These are phyloP conservation scores for Lichtheimia hyalospora DNA, from an alignment of 371 early-diverging fungal species.

Conservation along the genomic window DNA sequence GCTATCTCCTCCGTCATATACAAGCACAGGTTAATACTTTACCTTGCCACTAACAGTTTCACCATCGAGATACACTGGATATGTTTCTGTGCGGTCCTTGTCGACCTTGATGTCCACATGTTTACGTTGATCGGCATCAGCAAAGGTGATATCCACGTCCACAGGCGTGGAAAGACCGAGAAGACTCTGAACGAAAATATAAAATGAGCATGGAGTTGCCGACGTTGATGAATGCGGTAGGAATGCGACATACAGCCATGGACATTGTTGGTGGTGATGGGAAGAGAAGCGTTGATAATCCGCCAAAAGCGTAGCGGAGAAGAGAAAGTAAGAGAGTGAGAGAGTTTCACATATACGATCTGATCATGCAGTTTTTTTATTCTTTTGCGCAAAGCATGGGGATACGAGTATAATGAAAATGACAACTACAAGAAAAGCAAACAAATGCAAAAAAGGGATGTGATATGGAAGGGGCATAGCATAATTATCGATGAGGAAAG, in stretches of 20 bases:
- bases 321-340: too few species aligned
- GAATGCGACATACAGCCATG: slow-evolving; percentile 36
- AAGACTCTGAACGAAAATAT: slow-evolving; percentile 55
- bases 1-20: not conserved
- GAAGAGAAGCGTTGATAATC: not conserved
- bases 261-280: slow-evolving; percentile 25
- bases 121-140: slow-evolving; percentile 77
- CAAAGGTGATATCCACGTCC: slow-evolving; percentile 84
- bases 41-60: slow-evolving; percentile 94
- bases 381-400: too few species aligned
- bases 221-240: not conserved
- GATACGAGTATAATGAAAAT: too few species aligned
- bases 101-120: slow-evolving; percentile 88
- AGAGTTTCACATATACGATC: too few species aligned
- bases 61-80: slow-evolving; percentile 96
- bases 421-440: too few species aligned
- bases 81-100: slow-evolving; percentile 81
- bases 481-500: too few species aligned
- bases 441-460: too few species aligned
- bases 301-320: too few species aligned
- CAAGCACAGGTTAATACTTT: slow-evolving; percentile 2
- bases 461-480: too few species aligned
- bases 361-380: too few species aligned
- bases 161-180: slow-evolving; percentile 85
- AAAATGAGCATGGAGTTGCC: not conserved